phyloP scores from a whole-genome alignment of 805 yeast genomes.

The Metschnikowia proteae region DNA sequence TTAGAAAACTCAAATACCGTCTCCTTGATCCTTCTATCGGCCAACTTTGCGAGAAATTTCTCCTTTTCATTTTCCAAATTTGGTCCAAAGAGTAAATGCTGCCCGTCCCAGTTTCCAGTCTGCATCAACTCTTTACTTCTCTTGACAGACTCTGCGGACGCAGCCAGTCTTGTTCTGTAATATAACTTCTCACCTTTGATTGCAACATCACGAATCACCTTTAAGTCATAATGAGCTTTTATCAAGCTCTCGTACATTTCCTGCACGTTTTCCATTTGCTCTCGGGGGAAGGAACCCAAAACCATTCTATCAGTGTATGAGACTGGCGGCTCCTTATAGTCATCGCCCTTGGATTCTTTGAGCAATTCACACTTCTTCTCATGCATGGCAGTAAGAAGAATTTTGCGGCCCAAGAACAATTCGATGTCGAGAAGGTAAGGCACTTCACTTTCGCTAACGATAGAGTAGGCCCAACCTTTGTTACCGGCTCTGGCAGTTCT shows the following conservation, averaged over 20 bases:
- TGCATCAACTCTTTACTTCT: slow-evolving; percentile 74
- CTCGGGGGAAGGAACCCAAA: slow-evolving; percentile 78
- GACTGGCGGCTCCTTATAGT: slow-evolving; percentile 52
- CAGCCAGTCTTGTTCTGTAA: slow-evolving; percentile 78
- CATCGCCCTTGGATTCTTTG: slow-evolving; percentile 42
- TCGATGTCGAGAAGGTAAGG: slow-evolving; percentile 91
- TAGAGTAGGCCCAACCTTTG: slow-evolving; percentile 95
- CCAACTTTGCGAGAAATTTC: slow-evolving; percentile 64
- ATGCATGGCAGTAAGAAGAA: slow-evolving; percentile 66
- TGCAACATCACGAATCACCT: slow-evolving; percentile 65
- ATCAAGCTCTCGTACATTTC: slow-evolving; percentile 67
- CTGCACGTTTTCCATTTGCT: slow-evolving; percentile 61
- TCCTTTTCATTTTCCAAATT: slow-evolving; percentile 73
- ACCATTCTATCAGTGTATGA: slow-evolving; percentile 74
- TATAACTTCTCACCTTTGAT: slow-evolving; percentile 84
- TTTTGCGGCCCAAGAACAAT: slow-evolving; percentile 79
- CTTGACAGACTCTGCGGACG: slow-evolving; percentile 81
- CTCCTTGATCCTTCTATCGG: slow-evolving; percentile 69
- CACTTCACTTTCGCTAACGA: slow-evolving; percentile 77
- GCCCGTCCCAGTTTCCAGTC: slow-evolving; percentile 81
- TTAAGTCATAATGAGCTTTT: slow-evolving; percentile 63
- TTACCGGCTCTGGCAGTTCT: slow-evolving; percentile 99
- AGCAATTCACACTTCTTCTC: slow-evolving; percentile 56
- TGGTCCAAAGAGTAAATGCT: slow-evolving; percentile 73
- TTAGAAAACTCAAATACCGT: slow-evolving; percentile 88